Percentiles rank a stretch among this genome's conserved stretches.
Conservation (phyloP, 148 eudicot genomes). For the Rhododendron ovatum region DNA sequence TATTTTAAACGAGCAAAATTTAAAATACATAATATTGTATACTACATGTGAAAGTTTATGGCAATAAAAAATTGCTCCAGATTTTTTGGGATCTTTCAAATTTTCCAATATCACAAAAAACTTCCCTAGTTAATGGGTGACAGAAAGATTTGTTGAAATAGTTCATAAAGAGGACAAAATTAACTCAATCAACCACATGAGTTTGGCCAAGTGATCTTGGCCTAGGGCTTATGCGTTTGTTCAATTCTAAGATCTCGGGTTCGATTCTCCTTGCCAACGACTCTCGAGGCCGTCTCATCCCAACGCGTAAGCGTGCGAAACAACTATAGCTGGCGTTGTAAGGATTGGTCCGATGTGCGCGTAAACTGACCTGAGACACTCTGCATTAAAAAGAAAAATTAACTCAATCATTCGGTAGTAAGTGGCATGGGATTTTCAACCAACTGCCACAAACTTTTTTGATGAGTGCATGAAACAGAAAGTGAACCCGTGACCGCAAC, state of each 20-base stretch:
- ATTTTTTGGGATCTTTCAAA: neutral
- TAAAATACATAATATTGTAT: no score
- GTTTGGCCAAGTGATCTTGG: no score
- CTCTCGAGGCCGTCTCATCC: no score
- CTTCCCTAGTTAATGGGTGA: neutral
- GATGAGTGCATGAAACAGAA: neutral
- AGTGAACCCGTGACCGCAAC: neutral
- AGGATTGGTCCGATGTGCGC: accelerated
- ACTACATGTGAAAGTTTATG: neutral
- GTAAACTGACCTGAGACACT: no score
- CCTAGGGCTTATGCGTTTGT: no score
- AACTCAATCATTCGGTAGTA: neutral
- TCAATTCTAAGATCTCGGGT: no score
- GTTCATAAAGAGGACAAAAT: neutral
- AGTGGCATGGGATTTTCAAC: neutral
- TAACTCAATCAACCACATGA: neutral
- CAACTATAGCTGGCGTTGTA: accelerated
- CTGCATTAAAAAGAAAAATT: neutral
- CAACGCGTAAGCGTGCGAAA: no score
- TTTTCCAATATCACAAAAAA: neutral
- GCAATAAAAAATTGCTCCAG: neutral
- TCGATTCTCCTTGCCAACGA: no score
- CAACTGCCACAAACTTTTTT: neutral
- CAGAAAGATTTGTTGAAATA: neutral
- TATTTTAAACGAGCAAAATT: no score